Base-by-base conservation (phyloP, 78 protist species). In the Salpingoeca rosetta region DNA sequence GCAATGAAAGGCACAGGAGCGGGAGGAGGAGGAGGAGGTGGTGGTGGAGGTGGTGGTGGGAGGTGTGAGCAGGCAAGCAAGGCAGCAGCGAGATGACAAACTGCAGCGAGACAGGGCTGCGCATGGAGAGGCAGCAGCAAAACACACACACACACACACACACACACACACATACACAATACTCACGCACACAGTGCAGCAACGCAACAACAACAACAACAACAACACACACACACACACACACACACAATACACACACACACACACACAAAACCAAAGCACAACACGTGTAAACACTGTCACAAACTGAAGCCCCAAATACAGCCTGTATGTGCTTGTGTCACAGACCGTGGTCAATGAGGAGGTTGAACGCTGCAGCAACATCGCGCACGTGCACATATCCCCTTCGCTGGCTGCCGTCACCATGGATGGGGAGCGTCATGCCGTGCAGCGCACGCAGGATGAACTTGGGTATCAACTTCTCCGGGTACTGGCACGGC, bases 401-500 rank as follows among this genome's bases (percentile, higher is more conserved):
- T 40, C 81, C 56, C 25, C 76, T 24, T n/a, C 17, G 78, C 73
- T 3, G 37, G 35, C 28, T 10, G 44, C 51, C 76, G 7, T 57
- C 56, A 17, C 43, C 72, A 43, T 42, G 78, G 36, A 65, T 40
- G 72, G 44, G 80, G 84, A 85, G 86, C 39, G 56, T 26, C 80
- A 74, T 27, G 41, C 42, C 45, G 26, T n/a, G 85, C 42, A 77
- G 40, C 57, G 76, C 36, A n/a, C 57, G 90, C 38, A 24, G 41
- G 26, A 94, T 65, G 39, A 94, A 92, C 88, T 95, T 94, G 44
- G 97, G 97, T 41, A 95, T 91, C 36, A 94, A 84, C 86, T 93
- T 93, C 56, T 93, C 95, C 24, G 98, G 98, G 82, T 89, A 96
- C 83, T 96, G 98, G 43, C 44, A 76, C 43, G 98, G 97, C 17